phyloP scores from a whole-genome alignment of 2,329 filamentous ascomycete genomes.

The Epichloe scottii region DNA sequence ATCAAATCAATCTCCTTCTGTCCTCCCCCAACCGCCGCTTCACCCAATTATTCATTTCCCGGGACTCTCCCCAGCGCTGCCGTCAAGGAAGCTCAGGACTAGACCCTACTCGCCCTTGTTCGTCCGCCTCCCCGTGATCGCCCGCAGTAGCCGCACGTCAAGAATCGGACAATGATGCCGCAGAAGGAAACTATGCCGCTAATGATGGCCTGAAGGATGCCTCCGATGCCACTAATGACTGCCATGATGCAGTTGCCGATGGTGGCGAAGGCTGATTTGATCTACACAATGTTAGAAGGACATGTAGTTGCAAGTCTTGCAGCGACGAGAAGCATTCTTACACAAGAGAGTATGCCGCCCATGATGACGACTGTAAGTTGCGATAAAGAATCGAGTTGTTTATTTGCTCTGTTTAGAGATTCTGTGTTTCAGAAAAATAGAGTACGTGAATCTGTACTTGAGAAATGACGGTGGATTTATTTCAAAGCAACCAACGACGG shows the following conservation, averaged over 20 bases:
- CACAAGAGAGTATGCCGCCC: slow-evolving; percentile 75
- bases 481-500: too few species aligned
- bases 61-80: background rate
- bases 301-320: background rate
- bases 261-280: slow-evolving; percentile 45
- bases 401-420: background rate
- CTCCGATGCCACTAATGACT: slow-evolving; percentile 53
- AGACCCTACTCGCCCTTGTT: slow-evolving; percentile 14
- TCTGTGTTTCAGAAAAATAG: too few species aligned
- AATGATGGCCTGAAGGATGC: slow-evolving; percentile 54
- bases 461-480: too few species aligned
- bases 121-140: slow-evolving; percentile 8
- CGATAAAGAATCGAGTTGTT: background rate
- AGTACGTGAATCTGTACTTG: too few species aligned
- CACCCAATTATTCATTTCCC: background rate
- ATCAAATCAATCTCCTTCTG: background rate
- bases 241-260: slow-evolving; percentile 57
- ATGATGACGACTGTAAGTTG: slow-evolving; percentile 31
- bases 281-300: slow-evolving; percentile 24
- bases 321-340: slow-evolving; percentile 32
- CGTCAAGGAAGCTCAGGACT: background rate
- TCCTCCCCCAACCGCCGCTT: background rate
- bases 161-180: slow-evolving; percentile 53
- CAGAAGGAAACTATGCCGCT: slow-evolving; percentile 52
- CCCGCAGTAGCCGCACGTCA: slow-evolving; percentile 39